Percentiles rank a stretch among this genome's conserved stretches.
Conservation (phyloP, 306 rosid genomes). For the Oemleria cerasiformis region DNA sequence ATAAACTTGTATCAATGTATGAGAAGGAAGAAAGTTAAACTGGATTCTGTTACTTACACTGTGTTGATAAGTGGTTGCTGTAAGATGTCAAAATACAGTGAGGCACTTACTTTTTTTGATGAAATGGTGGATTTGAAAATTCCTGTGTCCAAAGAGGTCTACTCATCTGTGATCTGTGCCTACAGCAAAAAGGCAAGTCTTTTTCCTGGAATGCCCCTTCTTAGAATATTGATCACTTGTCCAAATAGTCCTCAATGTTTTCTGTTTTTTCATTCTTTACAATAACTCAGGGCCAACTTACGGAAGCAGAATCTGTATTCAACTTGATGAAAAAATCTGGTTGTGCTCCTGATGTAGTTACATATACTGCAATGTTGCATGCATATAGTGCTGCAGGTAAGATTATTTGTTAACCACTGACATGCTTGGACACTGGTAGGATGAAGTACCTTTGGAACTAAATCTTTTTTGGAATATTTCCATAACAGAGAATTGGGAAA, state of each 20-base stretch:
- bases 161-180: slow-evolving; percentile 72
- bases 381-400: slow-evolving; percentile 72
- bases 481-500: slow-evolving; percentile 76
- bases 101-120: slow-evolving; percentile 58
- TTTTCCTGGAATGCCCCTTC: slow-evolving; percentile 14
- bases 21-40: slow-evolving; percentile 63
- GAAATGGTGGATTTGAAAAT: slow-evolving; percentile 66
- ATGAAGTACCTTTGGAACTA: slow-evolving; percentile 22
- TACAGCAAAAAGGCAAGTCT: slow-evolving; percentile 74
- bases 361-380: slow-evolving; percentile 83
- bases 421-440: slow-evolving; percentile 16
- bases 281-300: slow-evolving; percentile 56
- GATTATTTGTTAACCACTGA: slow-evolving; percentile 18
- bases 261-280: slow-evolving; percentile 14
- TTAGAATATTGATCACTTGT: slow-evolving; percentile 15
- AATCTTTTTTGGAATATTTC: slow-evolving; percentile 15
- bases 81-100: slow-evolving; percentile 72
- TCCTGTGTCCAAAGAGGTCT: slow-evolving; percentile 72
- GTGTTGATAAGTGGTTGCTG: slow-evolving; percentile 91
- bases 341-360: slow-evolving; percentile 64
- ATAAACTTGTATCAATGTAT: slow-evolving; percentile 58
- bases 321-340: slow-evolving; percentile 60
- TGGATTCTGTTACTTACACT: slow-evolving; percentile 73
- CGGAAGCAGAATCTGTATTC: slow-evolving; percentile 76
- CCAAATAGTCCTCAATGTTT: slow-evolving; percentile 8